A percentile compares a stretch with the other conserved stretches of the same genome.
phyloP scores from a whole-genome alignment of 2,329 filamentous ascomycete genomes.

The Lachnellula arida region DNA sequence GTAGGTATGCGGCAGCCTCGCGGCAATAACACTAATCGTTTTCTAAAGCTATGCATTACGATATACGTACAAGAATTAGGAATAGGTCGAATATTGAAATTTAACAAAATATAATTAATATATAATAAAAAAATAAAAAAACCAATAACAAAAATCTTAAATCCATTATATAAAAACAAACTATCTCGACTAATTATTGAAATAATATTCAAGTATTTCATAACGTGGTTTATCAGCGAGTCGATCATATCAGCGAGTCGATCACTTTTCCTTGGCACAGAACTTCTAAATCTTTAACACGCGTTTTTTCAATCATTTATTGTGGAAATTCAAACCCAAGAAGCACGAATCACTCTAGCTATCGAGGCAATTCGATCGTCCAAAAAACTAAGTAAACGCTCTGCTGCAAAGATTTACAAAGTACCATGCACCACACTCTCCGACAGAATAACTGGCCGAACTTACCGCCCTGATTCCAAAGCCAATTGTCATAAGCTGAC shows the following conservation, averaged over 20 bases:
- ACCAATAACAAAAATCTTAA: no score
- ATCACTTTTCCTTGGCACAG: background rate
- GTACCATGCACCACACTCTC: conserved; percentile 11
- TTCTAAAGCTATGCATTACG: no score
- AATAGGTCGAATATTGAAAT: no score
- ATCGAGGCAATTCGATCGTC: conserved; percentile 17
- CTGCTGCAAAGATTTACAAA: conserved; percentile 13
- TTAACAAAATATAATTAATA: no score
- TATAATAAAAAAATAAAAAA: no score
- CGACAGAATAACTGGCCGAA: conserved; percentile 10
- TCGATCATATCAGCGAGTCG: background rate
- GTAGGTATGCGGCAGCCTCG: no score
- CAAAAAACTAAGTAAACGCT: conserved; percentile 9
- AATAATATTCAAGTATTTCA: background rate
- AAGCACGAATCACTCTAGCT: conserved; percentile 18
- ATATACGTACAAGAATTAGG: no score
- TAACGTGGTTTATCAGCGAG: conserved; percentile 6
- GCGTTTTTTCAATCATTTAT: conserved; percentile 10
- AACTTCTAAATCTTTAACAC: conserved; percentile 6
- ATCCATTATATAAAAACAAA: no score
- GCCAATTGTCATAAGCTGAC: conserved; percentile 7
- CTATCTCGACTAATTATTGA: no score
- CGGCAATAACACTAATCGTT: no score
- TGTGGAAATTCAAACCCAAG: conserved; percentile 12
- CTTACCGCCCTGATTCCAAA: background rate